Evolutionary conservation across 2,329 filamentous ascomycete genomes (phyloP).

Genomic region (Neodidymelliopsis sp.): DNA sequence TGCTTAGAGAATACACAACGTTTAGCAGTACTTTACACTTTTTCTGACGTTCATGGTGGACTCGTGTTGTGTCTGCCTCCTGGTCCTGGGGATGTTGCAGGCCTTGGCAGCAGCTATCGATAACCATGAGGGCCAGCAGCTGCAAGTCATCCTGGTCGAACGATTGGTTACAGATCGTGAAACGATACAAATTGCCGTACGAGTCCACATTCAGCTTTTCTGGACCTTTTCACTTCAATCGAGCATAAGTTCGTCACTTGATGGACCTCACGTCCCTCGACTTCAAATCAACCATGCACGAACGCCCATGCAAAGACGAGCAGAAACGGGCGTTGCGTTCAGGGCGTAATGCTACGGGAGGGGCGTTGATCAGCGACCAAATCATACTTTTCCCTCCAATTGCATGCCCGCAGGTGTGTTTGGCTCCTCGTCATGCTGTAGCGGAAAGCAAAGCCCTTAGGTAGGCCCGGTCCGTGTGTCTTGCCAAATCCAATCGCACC

Average conservation of each 20-base stretch:
- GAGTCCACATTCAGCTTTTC: not conserved
- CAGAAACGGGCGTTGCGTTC: slow-evolving; percentile 7
- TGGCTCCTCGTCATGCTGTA: not conserved
- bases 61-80: not conserved
- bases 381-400: slow-evolving; percentile 16
- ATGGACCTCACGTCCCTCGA: not conserved
- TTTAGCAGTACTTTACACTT: no score
- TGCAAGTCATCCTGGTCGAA: slow-evolving; percentile 6
- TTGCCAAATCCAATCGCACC: not conserved
- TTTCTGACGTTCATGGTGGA: no score
- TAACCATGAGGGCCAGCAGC: slow-evolving; percentile 4
- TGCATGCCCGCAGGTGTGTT: slow-evolving; percentile 5
- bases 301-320: slow-evolving; percentile 2
- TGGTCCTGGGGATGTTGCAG: not conserved
- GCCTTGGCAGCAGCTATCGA: slow-evolving; percentile 8
- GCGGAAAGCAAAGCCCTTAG: slow-evolving; percentile 9
- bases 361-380: slow-evolving; percentile 7
- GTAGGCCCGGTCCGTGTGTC: slow-evolving; percentile 14
- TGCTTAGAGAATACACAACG: no score
- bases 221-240: no score
- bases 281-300: not conserved
- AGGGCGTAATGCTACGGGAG: slow-evolving; percentile 3
- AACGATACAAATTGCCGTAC: not conserved
- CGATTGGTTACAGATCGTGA: not conserved
- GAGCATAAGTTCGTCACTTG: not conserved